A percentile compares a stretch with the other conserved stretches of the same genome.
Conservation (phyloP, 805 yeast species). For the Candida boleticola region DNA sequence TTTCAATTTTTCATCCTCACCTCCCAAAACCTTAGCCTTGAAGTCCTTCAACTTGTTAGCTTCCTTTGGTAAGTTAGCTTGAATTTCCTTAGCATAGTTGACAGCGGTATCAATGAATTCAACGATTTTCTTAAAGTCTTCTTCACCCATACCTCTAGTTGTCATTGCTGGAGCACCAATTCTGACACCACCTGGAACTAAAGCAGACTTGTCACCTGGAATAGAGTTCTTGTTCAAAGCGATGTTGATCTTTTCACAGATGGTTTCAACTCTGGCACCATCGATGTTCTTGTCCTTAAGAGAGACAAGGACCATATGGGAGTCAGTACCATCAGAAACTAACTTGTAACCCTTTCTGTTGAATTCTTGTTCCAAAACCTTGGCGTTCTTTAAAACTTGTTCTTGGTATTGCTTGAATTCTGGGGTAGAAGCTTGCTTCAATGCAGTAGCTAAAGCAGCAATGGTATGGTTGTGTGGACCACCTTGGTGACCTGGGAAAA, state of each 20-base stretch:
- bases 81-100: slow-evolving; percentile 70
- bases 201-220: slow-evolving; percentile 94
- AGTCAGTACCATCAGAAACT: slow-evolving; percentile 93
- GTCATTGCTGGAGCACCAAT: slow-evolving; percentile 99
- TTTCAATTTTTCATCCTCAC: slow-evolving; percentile 62
- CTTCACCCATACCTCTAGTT: slow-evolving; percentile 82
- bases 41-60: slow-evolving; percentile 96
- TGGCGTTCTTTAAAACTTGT: slow-evolving; percentile 79
- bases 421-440: slow-evolving; percentile 86
- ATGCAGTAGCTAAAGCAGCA: slow-evolving; percentile 92
- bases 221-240: slow-evolving; percentile 96
- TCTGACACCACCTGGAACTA: slow-evolving; percentile 94
- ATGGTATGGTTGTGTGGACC: slow-evolving; percentile 99
- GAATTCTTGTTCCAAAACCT: slow-evolving; percentile 70
- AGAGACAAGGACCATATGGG: slow-evolving; percentile 85
- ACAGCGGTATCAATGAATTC: slow-evolving; percentile 79
- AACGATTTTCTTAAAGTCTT: slow-evolving; percentile 80
- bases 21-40: slow-evolving; percentile 75
- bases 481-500: slow-evolving; percentile 99
- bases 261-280: slow-evolving; percentile 94
- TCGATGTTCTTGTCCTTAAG: slow-evolving; percentile 78
- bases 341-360: slow-evolving; percentile 63
- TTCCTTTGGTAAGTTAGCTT: slow-evolving; percentile 78
- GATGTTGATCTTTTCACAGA: slow-evolving; percentile 85
- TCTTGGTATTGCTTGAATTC: slow-evolving; percentile 86